These are phyloP conservation scores for Chondrus crispus DNA, from an alignment of 23 red algal genomes.

Conservation along the genomic window DNA sequence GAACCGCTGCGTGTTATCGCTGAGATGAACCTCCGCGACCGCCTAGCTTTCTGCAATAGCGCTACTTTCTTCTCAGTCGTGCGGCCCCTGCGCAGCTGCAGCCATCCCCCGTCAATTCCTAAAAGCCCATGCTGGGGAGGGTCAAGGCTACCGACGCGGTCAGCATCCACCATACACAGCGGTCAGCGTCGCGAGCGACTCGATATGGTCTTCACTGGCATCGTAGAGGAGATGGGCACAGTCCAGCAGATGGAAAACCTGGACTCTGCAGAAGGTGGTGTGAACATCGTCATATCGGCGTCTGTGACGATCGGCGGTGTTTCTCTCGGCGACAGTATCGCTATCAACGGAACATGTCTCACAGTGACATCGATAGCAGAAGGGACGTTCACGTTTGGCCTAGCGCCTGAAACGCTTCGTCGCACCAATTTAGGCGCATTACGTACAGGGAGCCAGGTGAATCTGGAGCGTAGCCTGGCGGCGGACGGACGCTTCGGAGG, in stretches of 20 bases:
- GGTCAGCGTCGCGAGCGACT: too few species aligned
- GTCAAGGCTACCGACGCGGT: too few species aligned
- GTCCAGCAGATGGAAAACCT: slow-evolving; percentile 57
- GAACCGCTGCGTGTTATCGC: too few species aligned
- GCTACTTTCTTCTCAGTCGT: too few species aligned
- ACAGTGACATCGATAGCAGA: slow-evolving; percentile 54
- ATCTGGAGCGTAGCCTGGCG: slow-evolving; percentile 86
- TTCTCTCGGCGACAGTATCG: slow-evolving; percentile 86
- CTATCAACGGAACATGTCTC: slow-evolving; percentile 93
- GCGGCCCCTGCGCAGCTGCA: too few species aligned
- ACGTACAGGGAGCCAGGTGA: slow-evolving; percentile 47
- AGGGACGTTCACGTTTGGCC: slow-evolving; percentile 49
- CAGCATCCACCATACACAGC: too few species aligned
- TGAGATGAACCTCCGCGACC: too few species aligned
- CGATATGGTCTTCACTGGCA: slow-evolving; percentile 93
- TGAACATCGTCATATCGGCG: slow-evolving; percentile 30
- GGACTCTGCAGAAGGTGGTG: slow-evolving; percentile 28
- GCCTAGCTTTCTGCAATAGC: too few species aligned
- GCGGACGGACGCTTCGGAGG: slow-evolving; percentile 92
- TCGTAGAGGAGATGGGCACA: slow-evolving; percentile 95
- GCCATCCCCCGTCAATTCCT: too few species aligned
- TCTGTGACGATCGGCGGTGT: slow-evolving; percentile 41
- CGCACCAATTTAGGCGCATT: slow-evolving; percentile 86
- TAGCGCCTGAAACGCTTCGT: slow-evolving; percentile 92
- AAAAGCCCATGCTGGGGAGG: too few species aligned